Conservation (phyloP, 139 green algal species). For the Nannochloris sp. region DNA sequence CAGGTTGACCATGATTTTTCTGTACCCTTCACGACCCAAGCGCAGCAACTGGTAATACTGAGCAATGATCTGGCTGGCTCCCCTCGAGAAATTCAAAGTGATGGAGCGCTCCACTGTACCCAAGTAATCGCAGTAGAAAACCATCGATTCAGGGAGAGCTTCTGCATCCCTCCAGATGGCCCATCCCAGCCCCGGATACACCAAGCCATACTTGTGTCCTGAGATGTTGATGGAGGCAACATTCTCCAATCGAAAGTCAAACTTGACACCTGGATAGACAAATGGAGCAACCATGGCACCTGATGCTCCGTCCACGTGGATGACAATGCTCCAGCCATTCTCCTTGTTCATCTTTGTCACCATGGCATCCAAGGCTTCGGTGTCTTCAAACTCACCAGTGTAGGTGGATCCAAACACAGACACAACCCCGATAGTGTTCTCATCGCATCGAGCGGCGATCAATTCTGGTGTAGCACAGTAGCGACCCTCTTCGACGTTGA, state of each 20-base stretch:
- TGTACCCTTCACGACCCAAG: conserved; percentile 53
- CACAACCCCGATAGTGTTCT: conserved; percentile 64
- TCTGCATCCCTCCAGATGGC: conserved; percentile 40
- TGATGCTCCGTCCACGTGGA: conserved; percentile 62
- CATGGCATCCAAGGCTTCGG: conserved; percentile 33
- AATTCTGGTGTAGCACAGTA: conserved; percentile 22
- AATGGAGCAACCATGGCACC: conserved; percentile 67
- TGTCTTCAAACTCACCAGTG: conserved; percentile 57
- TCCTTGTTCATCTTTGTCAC: conserved; percentile 34
- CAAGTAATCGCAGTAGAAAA: conserved; percentile 23
- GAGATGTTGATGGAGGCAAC: conserved; percentile 61
- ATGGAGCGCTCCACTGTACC: conserved; percentile 50
- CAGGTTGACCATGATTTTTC: conserved; percentile 51
- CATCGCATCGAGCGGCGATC: conserved; percentile 31
- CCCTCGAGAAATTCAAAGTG: conserved; percentile 68
- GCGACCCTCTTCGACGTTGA: conserved; percentile 24
- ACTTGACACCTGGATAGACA: conserved; percentile 49
- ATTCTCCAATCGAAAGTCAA: conserved; percentile 58
- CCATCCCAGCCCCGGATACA: conserved; percentile 64
- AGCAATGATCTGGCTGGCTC: conserved; percentile 41
- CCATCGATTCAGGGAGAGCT: conserved; percentile 14
- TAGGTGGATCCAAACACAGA: conserved; percentile 62
- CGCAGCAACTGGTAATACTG: conserved; percentile 59
- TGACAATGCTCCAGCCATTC: conserved; percentile 41
- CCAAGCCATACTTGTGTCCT: conserved; percentile 55